Base-by-base conservation (phyloP, 345 rosid species). In the Gossypium raimondii region DNA sequence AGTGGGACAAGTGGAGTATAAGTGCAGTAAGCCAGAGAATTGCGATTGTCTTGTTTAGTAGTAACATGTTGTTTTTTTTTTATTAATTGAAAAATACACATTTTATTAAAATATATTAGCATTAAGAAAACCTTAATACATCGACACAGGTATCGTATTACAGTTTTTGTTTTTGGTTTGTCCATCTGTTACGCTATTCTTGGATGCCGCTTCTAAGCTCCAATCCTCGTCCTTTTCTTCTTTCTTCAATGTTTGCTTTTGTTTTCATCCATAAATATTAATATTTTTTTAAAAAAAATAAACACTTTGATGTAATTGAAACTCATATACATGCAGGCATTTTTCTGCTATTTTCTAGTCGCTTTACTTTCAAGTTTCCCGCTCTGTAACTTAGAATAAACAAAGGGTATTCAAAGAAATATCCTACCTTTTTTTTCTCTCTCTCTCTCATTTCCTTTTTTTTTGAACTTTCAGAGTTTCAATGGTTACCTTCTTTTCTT, bases 301-400 rank as follows among this genome's bases (percentile, higher is more conserved):
- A 34, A 34, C 41, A 34, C 41, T 34, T 34, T 6, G 41, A 34
- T 34, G 7, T 34, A 34, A 4, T 4, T 4, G 41, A 34, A 59
- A 73, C 16, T 38, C 22, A 38, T 8, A 65, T 41, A 47, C 61
- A 62, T 76, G 63, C 58, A 53, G 67, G 67, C 77, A 75, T 85
- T 65, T 83, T 78, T 5, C 41, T 34, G 41, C 41, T 78, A 76
- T 80, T 84, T 81, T 83, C 77, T 65, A 84, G 72, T 84, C 81
- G 87, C 82, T 86, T 80, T 73, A 67, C 80, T 84, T 85, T 86
- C 85, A 87, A 82, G 87, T 87, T 86, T 90, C 91, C 93, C 89
- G 94, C 95, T 87, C 88, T 78, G 79, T 74, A 52, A 71, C 22
- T 72, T 67, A 51, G 34, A 80, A 80, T 13, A 73, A 72, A 53